These are phyloP conservation scores for Mitragyna speciosa DNA, from an alignment of 257 asterid species.

Conservation along the genomic window DNA sequence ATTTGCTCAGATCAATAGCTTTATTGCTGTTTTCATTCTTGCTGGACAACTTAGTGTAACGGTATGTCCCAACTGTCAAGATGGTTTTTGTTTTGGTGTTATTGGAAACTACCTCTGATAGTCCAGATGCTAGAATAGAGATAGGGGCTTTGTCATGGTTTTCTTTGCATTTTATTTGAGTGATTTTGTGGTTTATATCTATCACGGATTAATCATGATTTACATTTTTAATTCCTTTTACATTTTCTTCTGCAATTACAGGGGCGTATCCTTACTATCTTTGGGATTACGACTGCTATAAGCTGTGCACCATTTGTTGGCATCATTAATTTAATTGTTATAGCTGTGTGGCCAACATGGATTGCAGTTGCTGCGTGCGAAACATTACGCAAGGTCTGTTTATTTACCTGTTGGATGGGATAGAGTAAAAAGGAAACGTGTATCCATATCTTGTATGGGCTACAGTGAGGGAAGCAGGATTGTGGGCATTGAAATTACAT, in stretches of 20 bases:
- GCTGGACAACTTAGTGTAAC: constrained; percentile 88
- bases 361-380: constrained; percentile 81
- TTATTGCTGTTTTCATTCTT: constrained; percentile 93
- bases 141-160: neutral
- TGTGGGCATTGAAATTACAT: neutral
- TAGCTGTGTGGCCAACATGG: constrained; percentile 97
- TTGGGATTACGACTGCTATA: constrained; percentile 84
- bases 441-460: neutral
- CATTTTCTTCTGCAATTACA: constrained; percentile 25
- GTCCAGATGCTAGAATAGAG: neutral
- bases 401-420: constrained; percentile 12
- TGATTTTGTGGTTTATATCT: neutral
- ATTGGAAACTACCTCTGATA: neutral
- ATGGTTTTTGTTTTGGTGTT: neutral
- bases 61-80: constrained; percentile 43
- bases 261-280: constrained; percentile 85
- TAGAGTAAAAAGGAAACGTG: neutral
- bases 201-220: neutral
- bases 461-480: neutral
- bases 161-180: neutral
- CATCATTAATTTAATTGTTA: constrained; percentile 70
- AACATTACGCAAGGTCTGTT: constrained; percentile 79
- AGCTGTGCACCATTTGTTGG: constrained; percentile 79
- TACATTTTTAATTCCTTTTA: neutral
- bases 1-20: constrained; percentile 92